Evolutionary conservation across 129 eudicot genomes (phyloP), one percentile per base, ranked within the genome.

Genomic region (Rutidosis leptorrhynchoides): DNA sequence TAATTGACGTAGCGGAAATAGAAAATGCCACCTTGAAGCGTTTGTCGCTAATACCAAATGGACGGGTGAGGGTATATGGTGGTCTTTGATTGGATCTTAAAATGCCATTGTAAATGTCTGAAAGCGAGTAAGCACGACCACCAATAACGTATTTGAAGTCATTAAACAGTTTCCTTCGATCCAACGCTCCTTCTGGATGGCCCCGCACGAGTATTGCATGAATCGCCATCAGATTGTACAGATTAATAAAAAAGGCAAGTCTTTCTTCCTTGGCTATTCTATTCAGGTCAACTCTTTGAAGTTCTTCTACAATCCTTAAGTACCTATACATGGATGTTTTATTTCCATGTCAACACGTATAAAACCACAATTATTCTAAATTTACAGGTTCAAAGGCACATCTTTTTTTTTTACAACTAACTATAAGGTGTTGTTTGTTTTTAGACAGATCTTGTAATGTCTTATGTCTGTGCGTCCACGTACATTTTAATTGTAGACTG

Each of bases 81-180:
- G 90, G 85, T 32, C 95, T 76, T 74, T 83, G 87, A 62, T 87
- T 87, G 65, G 78, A 79, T 79, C 95, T 81, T 73, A 87, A 74
- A 43, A 87, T 77, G 71, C 95, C 95, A 49, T 87, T 81, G 22
- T 81, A 70, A 57, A 87, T 87, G 40, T 82, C 90, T 54, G 95
- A 87, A 72, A 87, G 95, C 4, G 95, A 83, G 74, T 83, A 87
- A 0, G 87, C 80, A 67, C 80, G 79, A 26, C 87, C 90, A 32
- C 95, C 95, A 73, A 87, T 87, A 60, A 83, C 95, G 68, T 87
- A 87, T 64, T 83, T 87, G 63, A 87, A 87, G 49, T 81, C 95
- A 25, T 80, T 85, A 33, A 77, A 45, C 65, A 87, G 49, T 58
- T 69, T 87, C 46, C 87, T 77, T 77, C 95, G 78, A 43, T 87